These are phyloP conservation scores for Drechslerella coelobrocha DNA, from an alignment of 2,329 filamentous ascomycete species.

Conservation along the genomic window DNA sequence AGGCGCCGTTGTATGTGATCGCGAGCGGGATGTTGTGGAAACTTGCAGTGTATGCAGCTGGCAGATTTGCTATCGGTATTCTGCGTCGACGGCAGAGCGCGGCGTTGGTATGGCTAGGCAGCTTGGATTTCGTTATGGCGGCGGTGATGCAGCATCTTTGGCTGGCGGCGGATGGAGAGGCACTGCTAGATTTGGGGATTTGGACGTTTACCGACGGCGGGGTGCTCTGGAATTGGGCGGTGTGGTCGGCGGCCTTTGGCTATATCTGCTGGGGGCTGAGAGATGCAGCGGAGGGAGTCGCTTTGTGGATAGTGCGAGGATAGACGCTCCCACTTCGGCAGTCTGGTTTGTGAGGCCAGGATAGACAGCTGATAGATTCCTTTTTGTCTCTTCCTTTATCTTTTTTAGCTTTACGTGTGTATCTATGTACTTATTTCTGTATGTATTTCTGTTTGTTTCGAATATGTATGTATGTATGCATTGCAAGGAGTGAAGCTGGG, in stretches of 20 bases:
- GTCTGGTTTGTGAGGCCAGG: neutral
- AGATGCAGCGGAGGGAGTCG: slow-evolving; percentile 58
- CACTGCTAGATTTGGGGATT: slow-evolving; percentile 60
- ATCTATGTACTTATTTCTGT: neutral
- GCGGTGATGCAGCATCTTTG: slow-evolving; percentile 69
- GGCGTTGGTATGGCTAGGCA: slow-evolving; percentile 28
- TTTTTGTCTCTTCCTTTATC: no score
- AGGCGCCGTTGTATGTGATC: neutral
- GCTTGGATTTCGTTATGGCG: slow-evolving; percentile 62
- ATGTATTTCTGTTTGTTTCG: no score
- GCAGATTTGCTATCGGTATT: neutral
- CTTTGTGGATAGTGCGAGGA: slow-evolving; percentile 57
- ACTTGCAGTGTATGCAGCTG: slow-evolving; percentile 1
- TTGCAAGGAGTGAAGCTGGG: no score
- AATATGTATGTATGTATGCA: no score
- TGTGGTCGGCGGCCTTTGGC: slow-evolving; percentile 60
- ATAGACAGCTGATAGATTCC: slow-evolving; percentile 15
- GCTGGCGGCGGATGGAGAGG: slow-evolving; percentile 67
- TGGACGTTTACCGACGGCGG: slow-evolving; percentile 54
- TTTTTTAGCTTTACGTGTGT: no score
- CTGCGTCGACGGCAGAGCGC: slow-evolving; percentile 17
- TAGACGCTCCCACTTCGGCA: neutral
- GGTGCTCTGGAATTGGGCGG: slow-evolving; percentile 57
- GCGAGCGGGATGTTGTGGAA: neutral
- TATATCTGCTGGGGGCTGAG: slow-evolving; percentile 59